Base-by-base conservation (phyloP, 176 grass and related monocot genomes). In the Eragrostis curvula region DNA sequence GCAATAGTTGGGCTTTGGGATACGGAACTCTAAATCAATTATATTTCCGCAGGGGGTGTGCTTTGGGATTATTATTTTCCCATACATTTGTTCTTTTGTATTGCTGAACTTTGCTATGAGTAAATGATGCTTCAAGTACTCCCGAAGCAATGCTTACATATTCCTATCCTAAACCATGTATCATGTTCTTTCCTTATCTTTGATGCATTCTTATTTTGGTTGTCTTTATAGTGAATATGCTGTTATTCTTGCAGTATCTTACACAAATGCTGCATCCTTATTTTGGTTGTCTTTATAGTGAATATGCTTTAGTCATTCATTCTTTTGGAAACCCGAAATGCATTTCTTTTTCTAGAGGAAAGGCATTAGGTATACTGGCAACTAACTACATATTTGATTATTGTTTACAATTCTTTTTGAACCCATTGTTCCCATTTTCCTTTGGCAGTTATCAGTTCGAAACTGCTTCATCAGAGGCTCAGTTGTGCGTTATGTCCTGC, bases 391-490 rank as follows among this genome's bases (percentile, higher is more conserved):
- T 57, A 57, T 57, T 57, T n/a, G 42, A 66, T 18, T 25, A 66
- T 71, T 44, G 27, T 18, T 58, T 27, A 18, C 10, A 59, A 48
- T 58, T 46, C 28, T 75, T 16, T 63, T 74, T 45, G 21, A 9
- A 29, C 23, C 73, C 1, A 21, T 8, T 61, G 23, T 28, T 28
- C 11, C 3, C 21, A 15, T 25, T 62, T 62, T 30, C 17, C 41
- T 77, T 32, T 85, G 74, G 39, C 85, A 99, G 96, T 72, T 96
- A 36, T 96, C 96, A 2, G 96, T 99, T 57, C 79, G 96, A 40
- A 99, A 99, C 85, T 99, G 96, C 83, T 99, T 99, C 79, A 99
- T 99, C 71, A 85, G 96, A 50, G 96, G 96, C 68, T 99, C 96
- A 1, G 96, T 99, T 70, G 96, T 99, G 72, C 78, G 96, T n/a